phyloP scores from a whole-genome alignment of 2,329 filamentous ascomycete genomes.

The Elsinoe arachidis region DNA sequence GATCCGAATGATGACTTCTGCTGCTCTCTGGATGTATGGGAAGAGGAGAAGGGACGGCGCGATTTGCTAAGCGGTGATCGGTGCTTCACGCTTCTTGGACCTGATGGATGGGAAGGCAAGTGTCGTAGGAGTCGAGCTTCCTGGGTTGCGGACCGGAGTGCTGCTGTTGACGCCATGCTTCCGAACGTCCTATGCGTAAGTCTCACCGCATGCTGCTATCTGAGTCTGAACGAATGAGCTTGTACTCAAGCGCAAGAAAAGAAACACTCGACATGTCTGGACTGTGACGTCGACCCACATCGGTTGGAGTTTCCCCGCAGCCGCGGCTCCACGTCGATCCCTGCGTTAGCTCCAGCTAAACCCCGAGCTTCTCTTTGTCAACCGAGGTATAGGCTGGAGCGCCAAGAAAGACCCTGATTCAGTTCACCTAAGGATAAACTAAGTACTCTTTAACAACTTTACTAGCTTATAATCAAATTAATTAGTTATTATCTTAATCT shows the following conservation, averaged over 20 bases:
- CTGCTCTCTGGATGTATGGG: conserved; percentile 19
- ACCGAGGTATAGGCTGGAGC: too few relatives aligned
- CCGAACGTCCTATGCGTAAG: too few relatives aligned
- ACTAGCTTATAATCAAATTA: too few relatives aligned
- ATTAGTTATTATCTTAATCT: too few relatives aligned
- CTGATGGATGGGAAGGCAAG: neutral
- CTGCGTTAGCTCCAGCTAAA: neutral
- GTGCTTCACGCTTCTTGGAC: neutral
- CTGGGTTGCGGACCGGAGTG: neutral
- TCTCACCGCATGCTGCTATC: too few relatives aligned
- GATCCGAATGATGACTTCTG: conserved; percentile 47
- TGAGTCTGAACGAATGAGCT: neutral
- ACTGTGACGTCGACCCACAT: conserved; percentile 7
- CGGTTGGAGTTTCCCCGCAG: neutral
- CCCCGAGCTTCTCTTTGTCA: neutral
- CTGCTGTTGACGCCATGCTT: too few relatives aligned
- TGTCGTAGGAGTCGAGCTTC: neutral
- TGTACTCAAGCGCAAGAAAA: neutral
- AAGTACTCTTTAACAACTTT: too few relatives aligned
- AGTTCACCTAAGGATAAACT: too few relatives aligned
- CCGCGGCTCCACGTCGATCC: neutral
- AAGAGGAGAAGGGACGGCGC: conserved; percentile 13
- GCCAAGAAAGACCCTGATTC: too few relatives aligned
- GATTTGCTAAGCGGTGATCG: neutral
- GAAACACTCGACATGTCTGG: neutral